Percentiles rank a stretch among this genome's conserved stretches.
These are phyloP conservation scores for Incumbomyces lentus DNA, from an alignment of 2,329 filamentous ascomycete genomes.

Conservation along the genomic window DNA sequence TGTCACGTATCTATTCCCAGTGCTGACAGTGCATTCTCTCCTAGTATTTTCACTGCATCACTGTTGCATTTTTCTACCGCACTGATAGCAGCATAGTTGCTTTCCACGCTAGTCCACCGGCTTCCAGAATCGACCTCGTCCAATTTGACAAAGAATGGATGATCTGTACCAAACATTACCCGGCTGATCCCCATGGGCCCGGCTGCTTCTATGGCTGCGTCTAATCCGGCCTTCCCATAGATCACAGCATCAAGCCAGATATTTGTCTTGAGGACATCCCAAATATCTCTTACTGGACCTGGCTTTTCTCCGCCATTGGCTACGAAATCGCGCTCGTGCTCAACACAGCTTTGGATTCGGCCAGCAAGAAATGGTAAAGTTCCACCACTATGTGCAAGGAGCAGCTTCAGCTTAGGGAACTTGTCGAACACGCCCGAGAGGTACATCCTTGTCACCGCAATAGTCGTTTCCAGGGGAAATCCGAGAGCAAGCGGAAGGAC, in stretches of 20 bases:
- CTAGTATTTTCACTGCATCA: no score
- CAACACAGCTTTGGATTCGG: conserved; percentile 74
- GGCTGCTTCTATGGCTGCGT: conserved; percentile 66
- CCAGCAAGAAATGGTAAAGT: conserved; percentile 83
- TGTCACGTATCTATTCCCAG: no score
- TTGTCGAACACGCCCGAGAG: conserved; percentile 76
- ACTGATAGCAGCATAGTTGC: conserved; percentile 36
- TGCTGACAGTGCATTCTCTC: no score
- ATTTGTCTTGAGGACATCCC: conserved; percentile 61
- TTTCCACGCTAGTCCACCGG: conserved; percentile 38
- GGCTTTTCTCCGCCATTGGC: conserved; percentile 51
- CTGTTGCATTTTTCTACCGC: no score
- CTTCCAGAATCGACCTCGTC: conserved; percentile 22
- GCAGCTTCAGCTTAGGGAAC: conserved; percentile 57
- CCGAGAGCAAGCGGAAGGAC: conserved; percentile 77
- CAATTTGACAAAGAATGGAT: conserved; percentile 36
- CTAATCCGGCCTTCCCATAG: conserved; percentile 47
- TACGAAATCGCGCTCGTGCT: conserved; percentile 68
- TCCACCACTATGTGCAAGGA: conserved; percentile 80
- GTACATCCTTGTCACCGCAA: conserved; percentile 78
- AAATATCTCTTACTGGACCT: conserved; percentile 48
- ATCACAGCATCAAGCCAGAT: conserved; percentile 69
- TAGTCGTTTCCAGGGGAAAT: conserved; percentile 87
- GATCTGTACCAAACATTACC: conserved; percentile 35
- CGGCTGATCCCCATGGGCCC: conserved; percentile 23